Base-by-base conservation (phyloP, 805 yeast species). In the Candida nitratophila region DNA sequence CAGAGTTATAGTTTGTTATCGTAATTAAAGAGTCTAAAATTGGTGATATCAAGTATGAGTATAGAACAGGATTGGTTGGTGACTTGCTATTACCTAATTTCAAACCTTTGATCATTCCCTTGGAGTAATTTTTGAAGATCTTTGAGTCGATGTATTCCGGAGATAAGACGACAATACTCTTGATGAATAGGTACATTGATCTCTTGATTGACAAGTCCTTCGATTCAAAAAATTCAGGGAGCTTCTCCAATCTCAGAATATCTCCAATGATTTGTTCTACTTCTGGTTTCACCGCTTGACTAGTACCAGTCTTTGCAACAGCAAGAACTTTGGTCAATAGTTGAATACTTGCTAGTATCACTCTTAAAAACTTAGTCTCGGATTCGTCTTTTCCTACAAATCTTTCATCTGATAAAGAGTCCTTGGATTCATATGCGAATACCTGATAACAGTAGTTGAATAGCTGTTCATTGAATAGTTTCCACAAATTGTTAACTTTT, bases 371-470 rank as follows among this genome's bases (percentile, higher is more conserved):
- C 57, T 86, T 86, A 17, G 79, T 63, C 26, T 68, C 67, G 0
- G 86, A 73, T 47, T 88, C 95, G 38, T 81, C 86, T 40, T 73
- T 73, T 3, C 79, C 72, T 17, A 80, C 74, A 51, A 77, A 79
- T 44, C 96, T 69, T 55, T 81, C 84, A 54, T 90, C 96, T 2
- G 90, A 79, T 19, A 90, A 60, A 0, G 88, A 74, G 15, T 74
- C 79, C 4, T 71, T 72, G 3, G 77, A 67, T 57, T 89, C 96
- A 29, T 64, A 59, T 15, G 73, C 60, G 9, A 86, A 53, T 0
- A 77, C 68, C 31, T 79, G 77, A 37, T 68, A 64, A 12, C 78
- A 67, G 47, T 74, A 79, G 40, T 75, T 75, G 16, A 85, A 50
- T 14, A 86, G 72, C 43, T 76, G 82, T 4, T 63, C 65, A 42